Evolutionary conservation across 1,139 yeast species (phyloP).

Genomic region (Geotrichum australiense): DNA sequence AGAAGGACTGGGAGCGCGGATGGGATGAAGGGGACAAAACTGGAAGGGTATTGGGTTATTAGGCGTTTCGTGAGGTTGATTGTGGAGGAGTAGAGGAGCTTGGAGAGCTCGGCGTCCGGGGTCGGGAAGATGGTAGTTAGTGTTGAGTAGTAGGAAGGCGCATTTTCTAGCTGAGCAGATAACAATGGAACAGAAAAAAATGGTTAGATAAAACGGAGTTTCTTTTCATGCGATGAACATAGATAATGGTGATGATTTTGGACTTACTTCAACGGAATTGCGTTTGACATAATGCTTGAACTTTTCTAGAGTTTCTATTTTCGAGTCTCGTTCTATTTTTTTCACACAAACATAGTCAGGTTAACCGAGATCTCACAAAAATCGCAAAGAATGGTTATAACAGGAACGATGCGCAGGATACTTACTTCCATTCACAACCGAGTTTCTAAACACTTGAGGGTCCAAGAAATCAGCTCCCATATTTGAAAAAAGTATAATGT

Average conservation of each 20-base stretch:
- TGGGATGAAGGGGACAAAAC: conserved; percentile 44
- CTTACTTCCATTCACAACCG: not conserved
- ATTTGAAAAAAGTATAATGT: not conserved
- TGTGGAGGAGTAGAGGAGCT: conserved; percentile 55
- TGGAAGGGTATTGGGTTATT: conserved; percentile 60
- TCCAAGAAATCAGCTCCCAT: conserved; percentile 1
- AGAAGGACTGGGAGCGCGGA: conserved; percentile 53
- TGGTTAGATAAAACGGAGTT: too few species aligned
- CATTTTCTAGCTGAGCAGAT: too few species aligned
- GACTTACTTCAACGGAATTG: conserved; percentile 48
- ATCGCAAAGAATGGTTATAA: too few species aligned
- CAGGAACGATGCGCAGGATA: too few species aligned
- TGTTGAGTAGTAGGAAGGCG: too few species aligned
- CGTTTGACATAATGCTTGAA: conserved; percentile 66
- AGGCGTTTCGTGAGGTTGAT: conserved; percentile 74
- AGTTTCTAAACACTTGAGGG: not conserved
- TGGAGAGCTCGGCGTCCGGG: conserved; percentile 41
- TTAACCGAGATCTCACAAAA: not conserved
- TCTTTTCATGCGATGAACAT: too few species aligned
- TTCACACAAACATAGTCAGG: not conserved
- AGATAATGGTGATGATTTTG: too few species aligned
- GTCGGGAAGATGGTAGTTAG: too few species aligned
- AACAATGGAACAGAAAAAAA: too few species aligned
- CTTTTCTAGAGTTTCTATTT: conserved; percentile 40
- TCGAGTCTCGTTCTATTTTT: conserved; percentile 24